These are phyloP conservation scores for Exophiala alcalophila DNA, from an alignment of 2,329 filamentous ascomycete species.

Conservation along the genomic window DNA sequence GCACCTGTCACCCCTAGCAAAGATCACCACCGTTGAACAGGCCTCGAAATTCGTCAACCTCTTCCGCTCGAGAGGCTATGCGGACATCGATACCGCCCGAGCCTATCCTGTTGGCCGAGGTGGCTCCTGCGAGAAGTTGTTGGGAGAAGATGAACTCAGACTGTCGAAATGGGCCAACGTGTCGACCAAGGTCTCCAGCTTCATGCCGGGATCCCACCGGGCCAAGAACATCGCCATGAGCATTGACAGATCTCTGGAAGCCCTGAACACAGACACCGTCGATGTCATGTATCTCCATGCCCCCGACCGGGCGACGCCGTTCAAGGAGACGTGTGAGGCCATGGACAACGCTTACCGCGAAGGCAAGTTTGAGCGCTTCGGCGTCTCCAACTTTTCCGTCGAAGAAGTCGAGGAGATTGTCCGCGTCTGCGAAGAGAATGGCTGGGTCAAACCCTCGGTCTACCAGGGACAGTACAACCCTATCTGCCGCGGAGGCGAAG, in stretches of 20 bases:
- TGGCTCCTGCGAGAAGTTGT: slow-evolving; percentile 32
- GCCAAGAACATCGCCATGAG: slow-evolving; percentile 31
- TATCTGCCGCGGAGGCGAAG: slow-evolving; percentile 43
- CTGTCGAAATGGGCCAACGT: slow-evolving; percentile 31
- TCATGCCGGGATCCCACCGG: slow-evolving; percentile 31
- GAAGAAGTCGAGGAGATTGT: slow-evolving; percentile 46
- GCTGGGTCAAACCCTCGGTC: slow-evolving; percentile 44
- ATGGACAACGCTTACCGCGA: slow-evolving; percentile 43
- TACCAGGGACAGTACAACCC: slow-evolving; percentile 52
- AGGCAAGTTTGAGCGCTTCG: slow-evolving; percentile 48
- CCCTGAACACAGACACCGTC: slow-evolving; percentile 30
- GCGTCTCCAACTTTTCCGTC: slow-evolving; percentile 47
- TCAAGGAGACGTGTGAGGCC: slow-evolving; percentile 43
- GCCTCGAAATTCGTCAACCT: slow-evolving; percentile 28
- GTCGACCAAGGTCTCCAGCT: slow-evolving; percentile 32
- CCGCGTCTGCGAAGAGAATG: slow-evolving; percentile 43
- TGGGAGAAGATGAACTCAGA: slow-evolving; percentile 30
- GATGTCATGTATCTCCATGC: slow-evolving; percentile 45
- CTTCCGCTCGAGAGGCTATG: slow-evolving; percentile 31
- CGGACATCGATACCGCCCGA: slow-evolving; percentile 33
- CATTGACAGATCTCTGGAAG: slow-evolving; percentile 31
- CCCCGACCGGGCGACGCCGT: slow-evolving; percentile 45
- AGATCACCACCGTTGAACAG: slow-evolving; percentile 32
- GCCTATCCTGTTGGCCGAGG: slow-evolving; percentile 32
- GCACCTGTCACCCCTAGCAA: slow-evolving; percentile 29